Percentiles rank a stretch among this genome's conserved stretches.
phyloP scores from a whole-genome alignment of 1,139 yeast genomes.

The Pichia sp. region DNA sequence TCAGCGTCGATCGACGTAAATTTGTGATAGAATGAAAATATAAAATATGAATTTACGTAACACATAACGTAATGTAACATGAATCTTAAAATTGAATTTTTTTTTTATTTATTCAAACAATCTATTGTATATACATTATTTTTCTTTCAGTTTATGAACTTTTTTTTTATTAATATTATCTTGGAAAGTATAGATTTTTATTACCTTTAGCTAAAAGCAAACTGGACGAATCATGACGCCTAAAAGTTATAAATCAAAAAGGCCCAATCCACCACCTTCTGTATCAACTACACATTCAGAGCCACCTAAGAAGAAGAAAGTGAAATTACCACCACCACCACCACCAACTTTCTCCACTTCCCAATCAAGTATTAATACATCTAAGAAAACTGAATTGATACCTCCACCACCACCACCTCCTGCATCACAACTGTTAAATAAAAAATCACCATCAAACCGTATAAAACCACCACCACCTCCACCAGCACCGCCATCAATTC shows the following conservation, averaged over 20 bases:
- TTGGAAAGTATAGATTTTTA: too few relatives aligned
- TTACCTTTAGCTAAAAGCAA: too few relatives aligned
- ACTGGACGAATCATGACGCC: neutral
- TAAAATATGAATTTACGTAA: too few relatives aligned
- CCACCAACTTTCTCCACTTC: slow-evolving; percentile 4
- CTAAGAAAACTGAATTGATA: slow-evolving; percentile 19
- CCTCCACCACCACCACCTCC: slow-evolving; percentile 18
- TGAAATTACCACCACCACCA: slow-evolving; percentile 22
- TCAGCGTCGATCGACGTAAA: too few relatives aligned
- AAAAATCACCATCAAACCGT: neutral
- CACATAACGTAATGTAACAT: too few relatives aligned
- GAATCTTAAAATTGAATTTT: too few relatives aligned
- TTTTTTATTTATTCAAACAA: too few relatives aligned
- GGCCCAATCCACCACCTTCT: neutral
- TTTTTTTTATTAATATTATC: too few relatives aligned
- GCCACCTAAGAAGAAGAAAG: slow-evolving; percentile 13
- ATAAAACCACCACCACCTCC: slow-evolving; percentile 8
- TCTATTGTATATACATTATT: too few relatives aligned
- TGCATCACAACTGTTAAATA: slow-evolving; percentile 13
- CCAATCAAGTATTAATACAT: neutral
- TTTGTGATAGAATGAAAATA: too few relatives aligned
- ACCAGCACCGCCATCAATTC: slow-evolving; percentile 14
- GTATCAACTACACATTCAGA: slow-evolving; percentile 7
- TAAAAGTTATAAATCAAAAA: neutral
- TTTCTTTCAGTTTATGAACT: too few relatives aligned